Base-by-base conservation (phyloP, 345 rosid species). In the Boechera retrofracta region DNA sequence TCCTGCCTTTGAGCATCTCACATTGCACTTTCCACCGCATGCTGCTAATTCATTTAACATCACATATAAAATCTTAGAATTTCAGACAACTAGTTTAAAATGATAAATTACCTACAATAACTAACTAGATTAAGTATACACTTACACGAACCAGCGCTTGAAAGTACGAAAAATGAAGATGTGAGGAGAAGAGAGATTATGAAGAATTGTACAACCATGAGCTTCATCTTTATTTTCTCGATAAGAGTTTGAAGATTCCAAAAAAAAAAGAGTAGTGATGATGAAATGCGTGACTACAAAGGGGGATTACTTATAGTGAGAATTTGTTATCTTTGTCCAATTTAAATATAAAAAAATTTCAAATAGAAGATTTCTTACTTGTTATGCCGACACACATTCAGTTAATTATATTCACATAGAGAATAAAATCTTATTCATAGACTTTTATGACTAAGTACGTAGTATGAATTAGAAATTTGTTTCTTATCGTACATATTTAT, bases 141-240 rank as follows among this genome's bases (percentile, higher is more conserved):
- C 48, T 44, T 44, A 44, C 48, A 12, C 6, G 48, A 11, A 44
- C 74, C 84, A 0, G 90, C 90, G 61, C 70, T 54, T 38, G 94
- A 65, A 24, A 62, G 39, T 71, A 83, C 76, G 42, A 80, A 79
- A 69, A 83, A 67, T 41, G 84, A 86, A 63, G 87, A 82, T 57
- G 72, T 32, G 65, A 86, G 69, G 58, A 89, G 45, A 58, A 91
- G 77, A 53, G 75, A 77, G 4, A 79, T 66, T 5, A 87, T 74
- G 42, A 85, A 53, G 64, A 83, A 53, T 48, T 76, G 48, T 41
- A 77, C 38, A 36, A 55, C 48, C 1, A 56, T 61, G 15, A 45
- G 48, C 10, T 73, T 73, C 71, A 74, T 74, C 58, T 45, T 6
- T 45, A 18, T 6, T 44, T 38, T 38, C 3, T 38, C 3, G 1